Conservation (phyloP, 176 grass and related monocot genomes). For the Juncus inflexus region DNA sequence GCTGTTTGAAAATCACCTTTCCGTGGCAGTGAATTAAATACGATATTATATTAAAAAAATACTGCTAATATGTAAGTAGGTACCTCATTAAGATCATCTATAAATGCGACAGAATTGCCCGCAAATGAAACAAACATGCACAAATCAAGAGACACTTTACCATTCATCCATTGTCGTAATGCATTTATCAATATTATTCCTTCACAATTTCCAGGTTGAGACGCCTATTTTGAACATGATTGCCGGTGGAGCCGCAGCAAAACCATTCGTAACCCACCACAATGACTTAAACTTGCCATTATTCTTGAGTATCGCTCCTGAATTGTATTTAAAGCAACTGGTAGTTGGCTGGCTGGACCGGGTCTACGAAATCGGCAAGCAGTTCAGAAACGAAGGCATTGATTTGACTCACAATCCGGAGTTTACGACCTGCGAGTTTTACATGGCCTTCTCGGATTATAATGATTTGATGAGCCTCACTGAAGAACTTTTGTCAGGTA, state of each 20-base stretch:
- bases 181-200: too few relatives aligned
- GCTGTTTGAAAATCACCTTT: too few relatives aligned
- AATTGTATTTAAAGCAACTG: slow-evolving; percentile 90
- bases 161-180: too few relatives aligned
- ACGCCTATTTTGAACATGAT: slow-evolving; percentile 99
- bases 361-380: slow-evolving; percentile 99
- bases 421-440: slow-evolving; percentile 96
- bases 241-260: slow-evolving; percentile 85
- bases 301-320: slow-evolving; percentile 95
- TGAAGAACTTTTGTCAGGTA: slow-evolving; percentile 82
- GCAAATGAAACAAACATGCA: too few relatives aligned
- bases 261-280: slow-evolving; percentile 73
- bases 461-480: slow-evolving; percentile 80
- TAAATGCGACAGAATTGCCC: too few relatives aligned
- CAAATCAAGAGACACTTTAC: too few relatives aligned
- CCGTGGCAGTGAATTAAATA: too few relatives aligned
- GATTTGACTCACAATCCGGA: slow-evolving; percentile 99
- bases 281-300: slow-evolving; percentile 95
- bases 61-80: too few relatives aligned
- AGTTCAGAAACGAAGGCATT: slow-evolving; percentile 98
- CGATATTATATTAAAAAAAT: too few relatives aligned
- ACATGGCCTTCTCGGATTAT: slow-evolving; percentile 99
- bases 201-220: slow-evolving; percentile 47
- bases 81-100: too few relatives aligned
- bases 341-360: slow-evolving; percentile 89